Evolutionary conservation across 2,329 filamentous ascomycete genomes (phyloP), one percentile per base, ranked within the genome.

Genomic region (Aspergillus latus): DNA sequence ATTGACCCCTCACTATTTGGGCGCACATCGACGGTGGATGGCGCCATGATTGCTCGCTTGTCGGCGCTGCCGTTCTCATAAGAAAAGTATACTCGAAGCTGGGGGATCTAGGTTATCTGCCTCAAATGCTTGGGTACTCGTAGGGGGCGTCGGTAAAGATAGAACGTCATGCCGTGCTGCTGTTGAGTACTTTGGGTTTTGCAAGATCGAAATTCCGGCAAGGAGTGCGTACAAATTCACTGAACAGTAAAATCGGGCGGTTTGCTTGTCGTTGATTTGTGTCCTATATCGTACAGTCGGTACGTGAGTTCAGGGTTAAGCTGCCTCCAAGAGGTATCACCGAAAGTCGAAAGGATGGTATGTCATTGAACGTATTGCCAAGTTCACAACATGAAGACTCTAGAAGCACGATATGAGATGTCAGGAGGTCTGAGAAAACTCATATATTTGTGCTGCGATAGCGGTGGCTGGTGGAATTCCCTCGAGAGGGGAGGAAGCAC

Each of bases 1-100:
- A 80, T 72, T 30, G 66, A 62, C 48, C 73, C 71, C 16, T 74
- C 69, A 11, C 66, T 67, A 52, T 65, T 64, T 30, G 68, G 70
- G 55, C 64, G 70, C 37, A 68, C 60, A 56, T 69, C 72, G 36
- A 71, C 62, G 4, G 66, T 68, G 56, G 71, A 65, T 40, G 70
- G 62, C 60, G 76, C 72, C 76, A 79, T 79, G 13, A 40, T 54
- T 45, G 15, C 10, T 21, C 21, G 26, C 15, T 37, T 42, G 42
- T 9, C 4, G 26, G 37, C 15, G 49, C 32, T 21, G 28, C 37
- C 30, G 37, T 40, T 13, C 39, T 49, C 50, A 52, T 48, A 37
- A 43, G 43, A 46, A 11, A 30, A 34, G 21, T 47, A 56, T 49
- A 53, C 15, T 45, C 15, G 29, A 15, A 40, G 9, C 10, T 45